Base-by-base conservation (phyloP, 306 rosid genomes). In the Albizia julibrissin region DNA sequence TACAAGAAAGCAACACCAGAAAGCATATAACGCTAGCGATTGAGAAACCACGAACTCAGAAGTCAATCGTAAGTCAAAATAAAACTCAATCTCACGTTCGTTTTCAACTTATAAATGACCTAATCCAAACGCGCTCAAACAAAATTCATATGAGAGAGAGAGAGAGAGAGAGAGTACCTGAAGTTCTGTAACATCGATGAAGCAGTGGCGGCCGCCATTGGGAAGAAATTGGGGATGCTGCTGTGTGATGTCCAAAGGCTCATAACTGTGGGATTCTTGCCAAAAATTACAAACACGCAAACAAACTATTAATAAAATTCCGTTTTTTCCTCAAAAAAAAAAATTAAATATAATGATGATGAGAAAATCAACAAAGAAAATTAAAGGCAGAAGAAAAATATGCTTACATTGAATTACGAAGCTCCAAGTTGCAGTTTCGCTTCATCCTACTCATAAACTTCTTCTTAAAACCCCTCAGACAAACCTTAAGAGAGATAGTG, bases 331-430 rank as follows among this genome's bases (percentile, higher is more conserved):
- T 13, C 16, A 24, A 56, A 22, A 69, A 24, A 56, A 22, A 69
- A 70, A 77, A 75, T 2, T 56, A 19, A 52, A 1, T 21, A 21
- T 19, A 52, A 52, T 19, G 26, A 22, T 26, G 52, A 24, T 44
- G n/a, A n/a, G 9, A 54, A 1, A 26, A 26, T 14, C 9, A 6
- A 16, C 8, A 6, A 52, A 8, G 4, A 3, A 58, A 2, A 2
- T 3, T 3, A 29, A 27, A 0, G 31, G 18, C 69, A 13, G 3
- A 11, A 24, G 3, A 4, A 26, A 14, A 62, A 27, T 14, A 64
- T 34, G 24, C 79, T 85, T 82, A 82, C 86, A 75, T 79, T 79
- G 89, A 80, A 75, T 64, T 14, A 22, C 46, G 76, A 79, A 65
- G 80, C 33, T 61, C 50, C 46, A 79, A 69, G 5, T 37, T 24